Evolutionary conservation across 331 rosid genomes (phyloP), one percentile per base, ranked within the genome.

Genomic region (Saraca asoca): DNA sequence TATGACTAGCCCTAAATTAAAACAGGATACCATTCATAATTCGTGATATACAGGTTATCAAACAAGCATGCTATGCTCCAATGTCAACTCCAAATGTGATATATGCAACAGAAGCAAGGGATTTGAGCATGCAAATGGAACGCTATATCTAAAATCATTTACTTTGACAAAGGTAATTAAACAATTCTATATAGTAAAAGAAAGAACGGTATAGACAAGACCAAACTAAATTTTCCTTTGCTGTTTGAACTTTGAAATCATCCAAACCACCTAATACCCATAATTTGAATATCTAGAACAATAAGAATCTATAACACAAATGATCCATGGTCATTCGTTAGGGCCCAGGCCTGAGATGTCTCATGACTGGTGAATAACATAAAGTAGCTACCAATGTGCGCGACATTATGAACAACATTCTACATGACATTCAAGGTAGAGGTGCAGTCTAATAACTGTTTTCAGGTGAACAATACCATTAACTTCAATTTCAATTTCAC

Each of bases 121-220:
- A 59, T 46, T 66, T 37, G 37, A 60, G 13, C 74, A 56, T 62
- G 51, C 24, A 38, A 15, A 46, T 12, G 62, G 68, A 57, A 55
- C 34, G 43, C 10, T 49, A 24, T 24, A 24, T 24, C 6, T 59
- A 39, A 51, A 48, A 31, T 31, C 33, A 39, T 39, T 39, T 39
- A 39, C 43, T 39, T 39, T 39, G 11, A 39, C 7, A 39, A 39
- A 7, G 43, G 43, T 7, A 39, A 39, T 39, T 6, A 39, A 7
- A 39, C 43, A 39, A 39, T 39, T 9, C 43, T 39, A 9, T 39
- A 39, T 39, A 8, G 11, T 39, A 1, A 39, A 10, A 39, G 43
- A 39, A 39, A 39, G 11, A 39, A 39, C 7, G 11, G 8, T 39
- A 39, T 39, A 0, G n/a, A n/a, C n/a, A n/a, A 5, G 41, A 37